Evolutionary conservation across 192 early-diverging fungal species (phyloP).

Genomic region (Anaeromyces robustus): DNA sequence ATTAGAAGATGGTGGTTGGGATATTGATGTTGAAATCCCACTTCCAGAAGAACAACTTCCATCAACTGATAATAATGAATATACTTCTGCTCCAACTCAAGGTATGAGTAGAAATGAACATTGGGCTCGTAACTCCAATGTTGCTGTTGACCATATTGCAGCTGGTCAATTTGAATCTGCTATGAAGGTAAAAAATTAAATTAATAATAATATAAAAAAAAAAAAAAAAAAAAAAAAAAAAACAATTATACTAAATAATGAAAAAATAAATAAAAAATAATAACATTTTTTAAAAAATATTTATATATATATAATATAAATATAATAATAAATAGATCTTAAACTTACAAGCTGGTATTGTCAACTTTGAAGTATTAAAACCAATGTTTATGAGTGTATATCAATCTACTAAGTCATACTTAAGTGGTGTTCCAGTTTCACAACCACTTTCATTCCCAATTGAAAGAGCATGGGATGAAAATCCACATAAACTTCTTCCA

Average conservation of each 20-base stretch:
- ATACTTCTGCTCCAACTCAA: constrained; percentile 49
- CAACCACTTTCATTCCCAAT: constrained; percentile 50
- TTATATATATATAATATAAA: too few species aligned
- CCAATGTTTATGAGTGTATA: constrained; percentile 72
- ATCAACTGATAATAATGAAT: constrained; percentile 30
- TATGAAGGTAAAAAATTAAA: constrained; percentile 51
- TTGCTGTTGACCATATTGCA: constrained; percentile 85
- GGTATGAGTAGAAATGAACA: constrained; percentile 52
- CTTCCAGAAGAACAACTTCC: constrained; percentile 38
- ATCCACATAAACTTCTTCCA: constrained; percentile 37
- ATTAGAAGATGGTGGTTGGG: constrained; percentile 68
- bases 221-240: too few species aligned
- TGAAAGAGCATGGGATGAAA: constrained; percentile 40
- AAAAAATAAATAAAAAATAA: too few species aligned
- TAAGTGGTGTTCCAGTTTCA: constrained; percentile 42
- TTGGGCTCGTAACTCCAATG: constrained; percentile 72
- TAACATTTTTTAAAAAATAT: neutral
- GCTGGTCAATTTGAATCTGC: constrained; percentile 90
- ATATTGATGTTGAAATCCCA: constrained; percentile 65
- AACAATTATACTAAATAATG: too few species aligned
- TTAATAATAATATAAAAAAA: too few species aligned
- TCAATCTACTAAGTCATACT: constrained; percentile 49
- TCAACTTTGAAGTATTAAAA: constrained; percentile 86
- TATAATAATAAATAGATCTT: too few species aligned
- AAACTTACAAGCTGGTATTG: constrained; percentile 78